These are phyloP conservation scores for Botrytis aclada DNA, from an alignment of 2,329 filamentous ascomycete genomes.

Conservation along the genomic window DNA sequence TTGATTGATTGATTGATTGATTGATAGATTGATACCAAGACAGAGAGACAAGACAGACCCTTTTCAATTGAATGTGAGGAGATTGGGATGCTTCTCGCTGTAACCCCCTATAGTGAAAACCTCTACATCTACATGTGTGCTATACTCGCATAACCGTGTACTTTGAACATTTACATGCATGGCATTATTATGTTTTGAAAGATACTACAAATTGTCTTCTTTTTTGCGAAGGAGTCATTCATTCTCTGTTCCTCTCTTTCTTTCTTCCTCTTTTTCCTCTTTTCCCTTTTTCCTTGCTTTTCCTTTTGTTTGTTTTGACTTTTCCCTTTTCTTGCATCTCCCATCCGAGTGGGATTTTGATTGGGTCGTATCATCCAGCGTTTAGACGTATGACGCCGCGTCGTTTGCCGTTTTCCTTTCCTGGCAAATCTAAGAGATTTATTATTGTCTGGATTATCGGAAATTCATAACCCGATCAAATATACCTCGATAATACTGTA, in stretches of 20 bases:
- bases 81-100: not conserved
- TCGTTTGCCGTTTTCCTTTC: slow-evolving; percentile 7
- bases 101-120: not conserved
- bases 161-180: not conserved
- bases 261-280: not conserved
- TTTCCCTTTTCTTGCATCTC: too few relatives aligned
- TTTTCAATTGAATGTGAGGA: not conserved
- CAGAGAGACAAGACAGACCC: not conserved
- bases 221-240: too few relatives aligned
- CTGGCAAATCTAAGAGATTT: not conserved
- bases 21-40: not conserved
- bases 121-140: not conserved
- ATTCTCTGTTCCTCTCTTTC: not conserved
- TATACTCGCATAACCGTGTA: not conserved
- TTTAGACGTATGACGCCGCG: slow-evolving; percentile 9
- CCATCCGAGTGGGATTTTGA: not conserved
- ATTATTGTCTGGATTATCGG: not conserved
- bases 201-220: not conserved
- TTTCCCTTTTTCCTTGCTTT: not conserved
- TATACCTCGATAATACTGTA: not conserved
- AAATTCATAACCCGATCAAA: not conserved
- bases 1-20: not conserved
- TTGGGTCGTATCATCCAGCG: slow-evolving; percentile 2
- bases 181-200: not conserved
- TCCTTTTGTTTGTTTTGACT: not conserved